Conservation (phyloP, 495 filamentous ascomycete genomes). For the Penicillium arizonense region DNA sequence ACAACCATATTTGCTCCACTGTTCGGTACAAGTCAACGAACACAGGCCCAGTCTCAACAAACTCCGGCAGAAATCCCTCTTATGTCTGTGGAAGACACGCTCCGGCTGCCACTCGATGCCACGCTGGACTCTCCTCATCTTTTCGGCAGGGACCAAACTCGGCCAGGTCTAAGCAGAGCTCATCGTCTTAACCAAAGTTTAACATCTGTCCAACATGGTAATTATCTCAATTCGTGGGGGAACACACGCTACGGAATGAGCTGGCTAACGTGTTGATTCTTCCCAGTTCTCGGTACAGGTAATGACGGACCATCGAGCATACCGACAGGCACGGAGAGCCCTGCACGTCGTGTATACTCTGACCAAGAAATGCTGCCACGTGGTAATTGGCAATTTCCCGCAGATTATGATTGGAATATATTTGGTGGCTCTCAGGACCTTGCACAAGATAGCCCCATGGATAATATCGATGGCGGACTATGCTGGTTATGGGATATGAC, state of each 20-base stretch:
- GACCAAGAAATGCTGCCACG: neutral
- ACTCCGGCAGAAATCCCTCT: neutral
- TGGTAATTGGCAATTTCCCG: neutral
- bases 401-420: neutral
- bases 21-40: neutral
- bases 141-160: neutral
- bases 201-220: constrained; percentile 27
- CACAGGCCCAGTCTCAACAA: neutral
- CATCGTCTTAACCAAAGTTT: constrained; percentile 26
- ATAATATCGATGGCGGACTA: constrained; percentile 17
- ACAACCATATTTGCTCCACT: constrained; percentile 24
- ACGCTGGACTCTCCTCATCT: constrained; percentile 10
- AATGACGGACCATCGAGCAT: neutral
- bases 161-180: constrained; percentile 10
- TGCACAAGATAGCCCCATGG: neutral
- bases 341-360: neutral
- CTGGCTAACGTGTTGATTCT: neutral
- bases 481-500: constrained; percentile 31
- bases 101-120: constrained; percentile 21
- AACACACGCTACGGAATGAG: neutral
- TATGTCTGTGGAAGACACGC: constrained; percentile 27
- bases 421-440: neutral
- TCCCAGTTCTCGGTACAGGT: neutral
- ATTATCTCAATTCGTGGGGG: neutral
- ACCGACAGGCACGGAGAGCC: neutral